Conservation (phyloP, 2,329 filamentous ascomycete genomes). For the Clonostachys chloroleuca region DNA sequence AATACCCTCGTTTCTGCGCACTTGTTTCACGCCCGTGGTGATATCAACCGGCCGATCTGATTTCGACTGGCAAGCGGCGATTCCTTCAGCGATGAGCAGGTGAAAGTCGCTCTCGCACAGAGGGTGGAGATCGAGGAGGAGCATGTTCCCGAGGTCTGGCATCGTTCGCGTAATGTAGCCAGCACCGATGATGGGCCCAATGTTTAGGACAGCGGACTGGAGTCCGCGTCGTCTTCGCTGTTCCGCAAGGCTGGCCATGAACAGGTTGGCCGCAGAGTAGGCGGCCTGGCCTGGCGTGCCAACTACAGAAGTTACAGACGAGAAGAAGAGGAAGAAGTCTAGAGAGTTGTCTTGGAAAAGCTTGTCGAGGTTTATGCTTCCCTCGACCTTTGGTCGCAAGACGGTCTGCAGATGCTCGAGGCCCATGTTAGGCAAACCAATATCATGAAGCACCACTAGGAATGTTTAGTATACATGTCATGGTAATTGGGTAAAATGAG, state of each 20-base stretch:
- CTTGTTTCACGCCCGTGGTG: too few relatives aligned
- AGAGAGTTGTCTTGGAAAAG: constrained; percentile 17
- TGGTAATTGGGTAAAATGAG: too few relatives aligned
- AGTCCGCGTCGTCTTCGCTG: constrained; percentile 25
- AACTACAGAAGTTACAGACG: constrained; percentile 16
- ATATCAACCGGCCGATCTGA: too few relatives aligned
- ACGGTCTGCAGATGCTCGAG: constrained; percentile 12
- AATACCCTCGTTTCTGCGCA: too few relatives aligned
- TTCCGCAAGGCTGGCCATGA: constrained; percentile 28
- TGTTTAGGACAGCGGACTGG: constrained; percentile 29
- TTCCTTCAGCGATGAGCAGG: constrained; percentile 19
- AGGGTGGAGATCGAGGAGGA: constrained; percentile 12
- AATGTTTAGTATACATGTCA: too few relatives aligned
- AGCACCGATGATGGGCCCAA: constrained; percentile 28
- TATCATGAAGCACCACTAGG: constrained; percentile 31
- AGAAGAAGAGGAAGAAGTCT: constrained; percentile 32
- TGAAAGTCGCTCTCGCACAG: constrained; percentile 20
- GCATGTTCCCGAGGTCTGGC: constrained; percentile 5
- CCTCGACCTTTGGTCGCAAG: constrained; percentile 25
- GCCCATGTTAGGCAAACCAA: constrained; percentile 17
- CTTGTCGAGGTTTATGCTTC: constrained; percentile 20
- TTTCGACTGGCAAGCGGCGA: constrained; percentile 9
- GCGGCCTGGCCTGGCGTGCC: constrained; percentile 31
- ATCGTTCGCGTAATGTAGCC: constrained; percentile 27
- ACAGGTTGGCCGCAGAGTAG: constrained; percentile 40